These are phyloP conservation scores for Coemansia aciculifera DNA, from an alignment of 192 early-diverging fungal genomes.

Conservation along the genomic window DNA sequence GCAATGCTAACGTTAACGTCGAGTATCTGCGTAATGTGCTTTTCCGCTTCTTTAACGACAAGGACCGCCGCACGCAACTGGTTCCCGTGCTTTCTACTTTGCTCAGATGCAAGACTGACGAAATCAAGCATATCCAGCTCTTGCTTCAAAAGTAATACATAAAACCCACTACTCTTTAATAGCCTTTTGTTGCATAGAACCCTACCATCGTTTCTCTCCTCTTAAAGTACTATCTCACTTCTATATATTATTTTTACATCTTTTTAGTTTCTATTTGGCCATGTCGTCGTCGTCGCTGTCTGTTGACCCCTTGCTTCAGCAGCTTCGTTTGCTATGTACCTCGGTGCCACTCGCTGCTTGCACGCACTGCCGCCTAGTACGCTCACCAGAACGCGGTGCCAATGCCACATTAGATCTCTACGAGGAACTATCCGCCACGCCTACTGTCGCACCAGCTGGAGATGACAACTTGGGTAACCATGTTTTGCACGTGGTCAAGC, in stretches of 20 bases:
- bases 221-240: not conserved
- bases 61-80: slow-evolving; percentile 60
- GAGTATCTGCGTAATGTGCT: slow-evolving; percentile 57
- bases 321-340: not conserved
- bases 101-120: slow-evolving; percentile 63
- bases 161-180: not conserved
- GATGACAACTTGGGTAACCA: slow-evolving; percentile 8
- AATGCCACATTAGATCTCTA: slow-evolving; percentile 12
- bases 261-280: not conserved
- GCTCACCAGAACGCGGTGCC: not conserved
- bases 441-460: not conserved
- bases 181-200: not conserved
- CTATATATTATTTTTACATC: no score
- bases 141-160: slow-evolving; percentile 19
- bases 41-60: slow-evolving; percentile 55
- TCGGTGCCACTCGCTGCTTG: slow-evolving; percentile 16
- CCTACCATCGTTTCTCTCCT: not conserved
- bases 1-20: slow-evolving; percentile 34
- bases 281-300: not conserved
- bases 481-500: slow-evolving; percentile 8
- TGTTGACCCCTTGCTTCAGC: not conserved
- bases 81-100: slow-evolving; percentile 65
- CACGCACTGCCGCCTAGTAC: slow-evolving; percentile 31
- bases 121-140: slow-evolving; percentile 56
- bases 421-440: slow-evolving; percentile 6